phyloP scores from a whole-genome alignment of 1,139 yeast genomes.

The Pichia sp. region DNA sequence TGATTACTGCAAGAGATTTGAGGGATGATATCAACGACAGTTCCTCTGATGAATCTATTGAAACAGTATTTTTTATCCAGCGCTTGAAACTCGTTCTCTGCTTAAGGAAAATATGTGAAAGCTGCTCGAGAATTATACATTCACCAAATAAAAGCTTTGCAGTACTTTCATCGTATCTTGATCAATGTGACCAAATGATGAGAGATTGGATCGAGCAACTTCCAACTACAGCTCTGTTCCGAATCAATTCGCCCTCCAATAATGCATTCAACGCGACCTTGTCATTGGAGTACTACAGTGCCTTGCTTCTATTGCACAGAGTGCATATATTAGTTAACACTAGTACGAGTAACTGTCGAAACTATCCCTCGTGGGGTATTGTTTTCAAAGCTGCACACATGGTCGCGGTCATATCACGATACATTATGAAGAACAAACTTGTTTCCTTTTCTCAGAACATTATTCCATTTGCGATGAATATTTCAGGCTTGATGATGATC shows the following conservation, averaged over 20 bases:
- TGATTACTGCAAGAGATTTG: slow-evolving; percentile 62
- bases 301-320: slow-evolving; percentile 65
- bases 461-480: slow-evolving; percentile 44
- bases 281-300: slow-evolving; percentile 69
- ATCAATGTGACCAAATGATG: slow-evolving; percentile 64
- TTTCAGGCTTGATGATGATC: slow-evolving; percentile 66
- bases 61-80: slow-evolving; percentile 46
- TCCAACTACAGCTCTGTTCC: slow-evolving; percentile 57
- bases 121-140: slow-evolving; percentile 16
- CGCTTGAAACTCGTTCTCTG: slow-evolving; percentile 63
- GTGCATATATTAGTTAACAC: slow-evolving; percentile 61
- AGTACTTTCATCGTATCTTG: slow-evolving; percentile 26
- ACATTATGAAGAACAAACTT: slow-evolving; percentile 62
- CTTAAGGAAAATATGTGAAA: slow-evolving; percentile 48
- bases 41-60: slow-evolving; percentile 19
- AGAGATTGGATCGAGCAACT: slow-evolving; percentile 72
- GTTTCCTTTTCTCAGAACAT: slow-evolving; percentile 54
- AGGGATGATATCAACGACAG: slow-evolving; percentile 45
- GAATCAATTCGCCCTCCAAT: slow-evolving; percentile 44
- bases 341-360: slow-evolving; percentile 52
- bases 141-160: not conserved
- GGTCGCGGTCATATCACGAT: slow-evolving; percentile 62
- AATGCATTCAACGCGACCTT: slow-evolving; percentile 53
- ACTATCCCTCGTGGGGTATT: slow-evolving; percentile 74
- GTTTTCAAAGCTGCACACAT: slow-evolving; percentile 81